These are phyloP conservation scores for Backusella morwellensis DNA, from an alignment of 192 early-diverging fungal genomes.

Conservation along the genomic window DNA sequence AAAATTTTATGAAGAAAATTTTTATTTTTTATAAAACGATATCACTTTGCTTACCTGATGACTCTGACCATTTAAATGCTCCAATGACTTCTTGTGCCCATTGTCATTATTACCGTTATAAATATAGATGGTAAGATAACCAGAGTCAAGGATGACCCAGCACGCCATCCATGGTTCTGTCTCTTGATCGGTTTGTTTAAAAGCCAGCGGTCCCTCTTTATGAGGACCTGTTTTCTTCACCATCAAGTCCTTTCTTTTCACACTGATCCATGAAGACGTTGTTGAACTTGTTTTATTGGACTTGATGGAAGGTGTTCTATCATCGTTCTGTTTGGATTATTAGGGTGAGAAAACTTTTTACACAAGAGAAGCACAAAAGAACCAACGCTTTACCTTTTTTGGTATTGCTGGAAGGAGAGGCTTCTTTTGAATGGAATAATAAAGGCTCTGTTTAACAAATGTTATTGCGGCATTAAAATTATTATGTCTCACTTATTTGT, in stretches of 20 bases:
- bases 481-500: background rate
- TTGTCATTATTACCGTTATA: background rate
- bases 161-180: constrained; percentile 11
- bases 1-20: background rate
- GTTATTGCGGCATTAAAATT: background rate
- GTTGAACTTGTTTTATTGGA: background rate
- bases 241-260: constrained; percentile 11
- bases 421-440: background rate
- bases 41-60: background rate
- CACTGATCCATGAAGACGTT: constrained; percentile 9
- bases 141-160: constrained; percentile 20
- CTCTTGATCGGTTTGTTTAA: constrained; percentile 8
- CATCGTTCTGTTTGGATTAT: background rate
- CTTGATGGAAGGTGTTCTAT: background rate
- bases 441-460: background rate
- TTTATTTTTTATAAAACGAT: background rate
- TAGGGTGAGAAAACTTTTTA: constrained; percentile 5
- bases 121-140: constrained; percentile 10
- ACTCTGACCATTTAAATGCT: background rate
- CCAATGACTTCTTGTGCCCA: background rate
- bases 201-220: constrained; percentile 17
- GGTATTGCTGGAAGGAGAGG: background rate
- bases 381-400: constrained; percentile 1
- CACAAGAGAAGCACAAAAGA: background rate
- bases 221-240: constrained; percentile 15